Percentiles rank a stretch among this genome's conserved stretches.
Evolutionary conservation across 1,284 basidiomycete genomes (phyloP).

Genomic region (Puccinia polysora): DNA sequence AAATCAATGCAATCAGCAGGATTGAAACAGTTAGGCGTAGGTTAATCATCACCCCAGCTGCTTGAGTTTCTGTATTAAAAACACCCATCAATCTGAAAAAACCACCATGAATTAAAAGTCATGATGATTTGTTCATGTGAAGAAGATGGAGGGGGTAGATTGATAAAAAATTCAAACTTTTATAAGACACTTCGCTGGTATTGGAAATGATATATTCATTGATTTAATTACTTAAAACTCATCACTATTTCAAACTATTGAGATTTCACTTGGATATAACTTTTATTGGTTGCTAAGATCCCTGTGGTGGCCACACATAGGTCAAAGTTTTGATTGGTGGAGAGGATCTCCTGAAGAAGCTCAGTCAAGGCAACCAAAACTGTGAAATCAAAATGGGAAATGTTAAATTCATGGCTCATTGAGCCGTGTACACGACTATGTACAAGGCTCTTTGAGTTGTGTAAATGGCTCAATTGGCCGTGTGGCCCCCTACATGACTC

Average conservation of each 20-base stretch:
- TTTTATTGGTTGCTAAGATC: slow-evolving; percentile 61
- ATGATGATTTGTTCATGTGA: not conserved
- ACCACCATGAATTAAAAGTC: too few relatives aligned
- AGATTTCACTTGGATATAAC: slow-evolving; percentile 67
- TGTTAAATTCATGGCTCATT: too few relatives aligned
- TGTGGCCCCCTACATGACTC: too few relatives aligned
- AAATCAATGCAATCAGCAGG: slow-evolving; percentile 78
- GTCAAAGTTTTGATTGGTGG: slow-evolving; percentile 61
- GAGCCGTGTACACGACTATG: too few relatives aligned
- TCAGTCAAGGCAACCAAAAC: slow-evolving; percentile 57
- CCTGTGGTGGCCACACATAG: slow-evolving; percentile 73
- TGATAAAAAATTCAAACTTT: too few relatives aligned
- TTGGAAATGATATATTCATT: not conserved
- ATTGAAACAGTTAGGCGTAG: slow-evolving; percentile 72
- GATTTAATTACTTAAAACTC: slow-evolving; percentile 50
- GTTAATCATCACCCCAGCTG: slow-evolving; percentile 67
- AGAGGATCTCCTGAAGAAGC: slow-evolving; percentile 51
- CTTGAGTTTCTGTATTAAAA: slow-evolving; percentile 71
- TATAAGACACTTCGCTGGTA: too few relatives aligned
- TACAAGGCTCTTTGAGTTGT: too few relatives aligned
- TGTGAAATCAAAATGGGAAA: slow-evolving; percentile 61
- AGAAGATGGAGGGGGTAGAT: not conserved
- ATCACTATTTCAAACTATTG: slow-evolving; percentile 69
- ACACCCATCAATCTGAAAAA: slow-evolving; percentile 75
- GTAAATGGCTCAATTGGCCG: too few relatives aligned